Evolutionary conservation across 495 filamentous ascomycete genomes (phyloP).

Genomic region (Acidomyces sp.): DNA sequence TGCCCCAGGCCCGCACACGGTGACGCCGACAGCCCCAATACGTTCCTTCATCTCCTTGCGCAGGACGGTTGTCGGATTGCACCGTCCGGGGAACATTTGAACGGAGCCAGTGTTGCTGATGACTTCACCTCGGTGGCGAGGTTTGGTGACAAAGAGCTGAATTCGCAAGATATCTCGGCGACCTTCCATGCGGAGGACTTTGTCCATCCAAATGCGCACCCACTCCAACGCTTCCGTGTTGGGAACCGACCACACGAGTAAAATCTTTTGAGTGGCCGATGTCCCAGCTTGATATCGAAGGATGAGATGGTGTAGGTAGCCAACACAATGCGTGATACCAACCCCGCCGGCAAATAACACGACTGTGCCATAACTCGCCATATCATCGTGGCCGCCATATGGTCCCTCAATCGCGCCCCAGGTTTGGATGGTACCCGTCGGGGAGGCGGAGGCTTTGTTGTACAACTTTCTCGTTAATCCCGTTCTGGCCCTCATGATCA

Average conservation of each 20-base stretch:
- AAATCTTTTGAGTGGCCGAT: constrained; percentile 43
- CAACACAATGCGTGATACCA: constrained; percentile 47
- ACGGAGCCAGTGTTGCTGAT: constrained; percentile 69
- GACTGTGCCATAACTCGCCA: constrained; percentile 42
- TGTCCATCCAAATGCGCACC: constrained; percentile 92
- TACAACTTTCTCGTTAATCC: constrained; percentile 43
- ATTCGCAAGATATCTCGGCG: constrained; percentile 73
- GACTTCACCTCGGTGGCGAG: constrained; percentile 64
- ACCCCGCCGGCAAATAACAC: constrained; percentile 46
- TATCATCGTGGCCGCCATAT: constrained; percentile 41
- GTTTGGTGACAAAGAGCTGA: constrained; percentile 80
- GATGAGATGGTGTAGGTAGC: constrained; percentile 40
- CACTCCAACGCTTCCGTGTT: constrained; percentile 73
- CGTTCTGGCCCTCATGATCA: constrained; percentile 41
- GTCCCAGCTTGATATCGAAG: constrained; percentile 30
- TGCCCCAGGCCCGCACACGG: constrained; percentile 78
- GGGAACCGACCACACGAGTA: constrained; percentile 85
- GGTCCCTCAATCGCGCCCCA: constrained; percentile 43
- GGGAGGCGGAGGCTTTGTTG: constrained; percentile 31
- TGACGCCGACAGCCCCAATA: constrained; percentile 71
- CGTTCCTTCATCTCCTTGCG: constrained; percentile 64
- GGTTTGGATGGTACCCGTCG: constrained; percentile 32
- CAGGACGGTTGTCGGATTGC: constrained; percentile 45
- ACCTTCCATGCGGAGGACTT: constrained; percentile 70
- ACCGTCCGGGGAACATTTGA: constrained; percentile 75